Base-by-base conservation (phyloP, 1,284 basidiomycete species). In the Xanthoconium separans region DNA sequence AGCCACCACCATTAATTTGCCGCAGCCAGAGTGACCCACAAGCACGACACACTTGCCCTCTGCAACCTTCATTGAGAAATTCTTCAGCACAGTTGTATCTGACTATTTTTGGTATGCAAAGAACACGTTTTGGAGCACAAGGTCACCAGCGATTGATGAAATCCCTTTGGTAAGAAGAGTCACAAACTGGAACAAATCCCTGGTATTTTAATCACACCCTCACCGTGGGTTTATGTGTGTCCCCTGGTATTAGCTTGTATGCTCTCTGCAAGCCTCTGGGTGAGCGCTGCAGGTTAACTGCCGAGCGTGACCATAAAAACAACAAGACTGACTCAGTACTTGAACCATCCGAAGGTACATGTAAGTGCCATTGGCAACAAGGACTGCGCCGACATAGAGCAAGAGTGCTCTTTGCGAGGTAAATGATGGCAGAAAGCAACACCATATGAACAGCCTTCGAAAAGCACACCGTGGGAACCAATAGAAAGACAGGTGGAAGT, bases 241-340 rank as follows among this genome's bases (percentile, higher is more conserved):
- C n/a, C n/a, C n/a, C n/a, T n/a, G n/a, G n/a, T n/a, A n/a, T n/a
- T 85, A 2, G 95, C 94, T 59, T 89, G 85, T 9, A 85, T 77
- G 34, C 89, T 82, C 72, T 93, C 93, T 37, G 89, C 81, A 55
- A 95, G 89, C 59, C 78, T 81, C 60, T 93, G 85, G 39, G 93
- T 88, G 74, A 94, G 95, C 29, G 85, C 81, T 81, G 97, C 86
- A 60, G 95, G 80, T 69, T 94, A 91, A 24, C 88, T 85, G 2
- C 93, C 92, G 59, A 97, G 96, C 3, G 93, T 92, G 57, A 98
- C 87, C 9, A 91, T 88, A 75, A 98, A 98, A 37, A 98, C 85
- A 54, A 98, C 89, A 54, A 98, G 79, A 58, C 95, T 90, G 68
- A n/a, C n/a, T n/a, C n/a, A 97, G 85, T 24, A 92, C 89, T 71